Base-by-base conservation (phyloP, 352 stramenopile species). In the Phytophthora hybrid region DNA sequence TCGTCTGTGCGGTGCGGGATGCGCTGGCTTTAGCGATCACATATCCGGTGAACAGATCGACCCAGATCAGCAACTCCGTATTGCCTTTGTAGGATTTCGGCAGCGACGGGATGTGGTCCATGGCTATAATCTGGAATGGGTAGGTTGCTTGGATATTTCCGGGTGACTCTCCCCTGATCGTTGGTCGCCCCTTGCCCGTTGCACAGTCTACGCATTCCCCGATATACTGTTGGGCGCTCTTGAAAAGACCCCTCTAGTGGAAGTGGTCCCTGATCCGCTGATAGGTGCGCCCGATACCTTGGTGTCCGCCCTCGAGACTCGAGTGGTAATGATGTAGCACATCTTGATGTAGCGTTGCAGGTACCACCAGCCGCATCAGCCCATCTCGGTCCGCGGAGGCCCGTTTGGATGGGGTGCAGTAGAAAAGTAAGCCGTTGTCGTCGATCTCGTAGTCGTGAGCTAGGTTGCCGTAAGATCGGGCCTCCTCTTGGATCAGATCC, bases 261-360 rank as follows among this genome's bases (percentile, higher is more conserved):
- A 69, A 72, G 4, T 60, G 21, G 0, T 41, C 18, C 8, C 5
- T 2, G 9, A 76, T 37, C n/a, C 41, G 59, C 18, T 63, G 47
- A 10, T 66, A 69, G 0, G 63, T 68, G 2, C 44, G 13, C 2
- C 26, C 21, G 1, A 71, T 55, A 1, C 59, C 63, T 41, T 71
- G 58, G 5, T 77, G 63, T 0, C 26, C 63, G 16, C 61, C 57
- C 10, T 54, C 34, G 19, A 71, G 6, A 34, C 56, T 63, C 0
- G 47, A 4, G 14, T 71, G 62, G 14, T 76, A 71, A 13, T 76
- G 62, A 29, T 63, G 56, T 5, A 71, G 16, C 3, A 67, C 14
- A 5, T 67, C 62, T 16, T 66, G 46, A 3, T 76, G 56, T 1
- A 76, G 6, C 1, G 59, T 69, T 1, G 44, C 46, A 3, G 66